Percentiles rank a stretch among this genome's conserved stretches.
Evolutionary conservation across 768 basidiomycete species (phyloP).

Genomic region (Coprinopsis strossmayeri): DNA sequence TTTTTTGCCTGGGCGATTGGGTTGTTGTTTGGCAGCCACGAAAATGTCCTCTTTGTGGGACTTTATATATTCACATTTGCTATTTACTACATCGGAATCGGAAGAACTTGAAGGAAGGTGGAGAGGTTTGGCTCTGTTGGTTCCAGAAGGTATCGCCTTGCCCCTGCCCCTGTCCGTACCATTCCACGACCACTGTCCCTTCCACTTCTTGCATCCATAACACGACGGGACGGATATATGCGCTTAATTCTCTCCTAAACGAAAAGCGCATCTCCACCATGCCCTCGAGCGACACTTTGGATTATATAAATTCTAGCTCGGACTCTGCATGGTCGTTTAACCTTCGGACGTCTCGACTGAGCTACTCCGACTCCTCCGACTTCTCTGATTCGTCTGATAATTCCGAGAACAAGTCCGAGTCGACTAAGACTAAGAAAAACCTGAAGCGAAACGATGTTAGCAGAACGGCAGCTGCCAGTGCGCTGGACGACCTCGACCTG

Average conservation of each 20-base stretch:
- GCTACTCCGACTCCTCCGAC: not conserved
- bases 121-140: not conserved
- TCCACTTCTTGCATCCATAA: too few relatives aligned
- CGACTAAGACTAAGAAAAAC: not conserved
- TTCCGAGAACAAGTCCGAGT: not conserved
- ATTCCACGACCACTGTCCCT: too few relatives aligned
- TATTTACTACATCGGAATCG: not conserved
- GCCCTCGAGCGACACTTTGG: not conserved
- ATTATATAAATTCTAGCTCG: not conserved
- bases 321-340: slow-evolving; percentile 7
- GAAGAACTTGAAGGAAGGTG: not conserved
- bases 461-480: slow-evolving; percentile 10
- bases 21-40: not conserved
- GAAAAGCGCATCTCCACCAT: not conserved
- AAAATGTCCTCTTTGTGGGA: not conserved
- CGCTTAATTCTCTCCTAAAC: not conserved
- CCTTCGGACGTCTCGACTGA: not conserved
- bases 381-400: too few relatives aligned
- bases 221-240: not conserved
- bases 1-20: not conserved
- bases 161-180: too few relatives aligned
- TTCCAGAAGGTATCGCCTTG: not conserved
- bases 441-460: not conserved
- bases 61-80: not conserved
- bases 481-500: slow-evolving; percentile 51